phyloP scores from a whole-genome alignment of 495 filamentous ascomycete species.

The Hypoxylon trugodes region DNA sequence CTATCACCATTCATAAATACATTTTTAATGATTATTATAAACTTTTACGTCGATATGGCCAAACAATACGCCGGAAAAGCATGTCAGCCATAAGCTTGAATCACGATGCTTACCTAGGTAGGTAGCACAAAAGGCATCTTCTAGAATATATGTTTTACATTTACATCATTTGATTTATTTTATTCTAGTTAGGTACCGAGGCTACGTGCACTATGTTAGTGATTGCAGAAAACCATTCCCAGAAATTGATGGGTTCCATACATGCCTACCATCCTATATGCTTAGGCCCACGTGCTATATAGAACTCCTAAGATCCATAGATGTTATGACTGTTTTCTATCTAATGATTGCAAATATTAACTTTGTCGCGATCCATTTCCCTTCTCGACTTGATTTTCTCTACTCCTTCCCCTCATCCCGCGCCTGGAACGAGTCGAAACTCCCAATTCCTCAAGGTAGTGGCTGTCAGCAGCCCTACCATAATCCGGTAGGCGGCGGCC shows the following conservation, averaged over 20 bases:
- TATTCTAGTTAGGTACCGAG: too few species aligned
- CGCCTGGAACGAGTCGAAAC: background rate
- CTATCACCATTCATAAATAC: background rate
- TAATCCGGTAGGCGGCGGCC: slow-evolving; percentile 13
- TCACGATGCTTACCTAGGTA: too few species aligned
- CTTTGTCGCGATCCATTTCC: slow-evolving; percentile 5
- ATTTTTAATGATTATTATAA: background rate
- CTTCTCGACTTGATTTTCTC: background rate
- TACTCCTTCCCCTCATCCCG: slow-evolving; percentile 3
- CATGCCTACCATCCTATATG: too few species aligned
- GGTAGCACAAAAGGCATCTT: too few species aligned
- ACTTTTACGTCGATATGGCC: too few species aligned
- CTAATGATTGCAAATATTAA: background rate
- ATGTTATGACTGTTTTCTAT: background rate
- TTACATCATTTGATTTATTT: too few species aligned
- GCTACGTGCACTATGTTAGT: too few species aligned
- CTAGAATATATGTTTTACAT: too few species aligned
- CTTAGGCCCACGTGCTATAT: background rate
- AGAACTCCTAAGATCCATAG: background rate
- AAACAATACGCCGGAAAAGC: too few species aligned
- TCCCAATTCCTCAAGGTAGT: background rate
- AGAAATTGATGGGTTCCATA: too few species aligned
- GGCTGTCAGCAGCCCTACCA: slow-evolving; percentile 27
- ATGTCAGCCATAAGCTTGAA: too few species aligned
- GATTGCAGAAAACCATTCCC: too few species aligned